Evolutionary conservation across 352 stramenopile genomes (phyloP).

Genomic region (Pythium dissotocum): DNA sequence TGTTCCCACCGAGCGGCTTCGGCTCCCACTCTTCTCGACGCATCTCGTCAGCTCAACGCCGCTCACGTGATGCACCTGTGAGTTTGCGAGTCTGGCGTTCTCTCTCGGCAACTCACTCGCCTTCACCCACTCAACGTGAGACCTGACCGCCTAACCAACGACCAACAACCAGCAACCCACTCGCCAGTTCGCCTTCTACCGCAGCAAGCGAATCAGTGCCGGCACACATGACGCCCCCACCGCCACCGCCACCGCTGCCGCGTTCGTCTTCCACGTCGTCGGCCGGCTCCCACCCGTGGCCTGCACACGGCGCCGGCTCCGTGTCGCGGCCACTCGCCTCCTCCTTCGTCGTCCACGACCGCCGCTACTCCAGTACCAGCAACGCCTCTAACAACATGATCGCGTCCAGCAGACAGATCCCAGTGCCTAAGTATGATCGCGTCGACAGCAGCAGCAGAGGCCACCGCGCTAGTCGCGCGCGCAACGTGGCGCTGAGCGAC

Average conservation of each 20-base stretch:
- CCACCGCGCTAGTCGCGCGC: neutral
- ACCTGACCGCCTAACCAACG: neutral
- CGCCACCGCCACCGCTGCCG: constrained; percentile 4
- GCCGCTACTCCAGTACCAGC: constrained; percentile 10
- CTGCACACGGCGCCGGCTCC: neutral
- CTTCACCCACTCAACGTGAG: neutral
- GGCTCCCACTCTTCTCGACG: neutral
- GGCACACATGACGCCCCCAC: neutral
- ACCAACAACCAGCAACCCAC: neutral
- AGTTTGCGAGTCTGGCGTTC: neutral
- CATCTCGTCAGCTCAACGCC: constrained; percentile 1
- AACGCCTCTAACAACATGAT: constrained; percentile 20
- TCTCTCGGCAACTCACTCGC: constrained; percentile 4
- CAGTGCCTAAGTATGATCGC: neutral
- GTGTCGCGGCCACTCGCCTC: constrained; percentile 2
- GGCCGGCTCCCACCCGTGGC: neutral
- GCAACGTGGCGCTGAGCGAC: constrained; percentile 24
- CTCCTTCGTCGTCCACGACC: constrained; percentile 14
- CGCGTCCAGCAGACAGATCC: neutral
- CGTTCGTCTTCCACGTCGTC: constrained; percentile 10
- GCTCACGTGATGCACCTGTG: neutral
- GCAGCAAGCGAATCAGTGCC: neutral
- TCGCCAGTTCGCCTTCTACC: neutral
- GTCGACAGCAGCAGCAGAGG: neutral
- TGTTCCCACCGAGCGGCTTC: neutral